Conservation (phyloP, 2,329 filamentous ascomycete species). For the Beauveria asiatica region DNA sequence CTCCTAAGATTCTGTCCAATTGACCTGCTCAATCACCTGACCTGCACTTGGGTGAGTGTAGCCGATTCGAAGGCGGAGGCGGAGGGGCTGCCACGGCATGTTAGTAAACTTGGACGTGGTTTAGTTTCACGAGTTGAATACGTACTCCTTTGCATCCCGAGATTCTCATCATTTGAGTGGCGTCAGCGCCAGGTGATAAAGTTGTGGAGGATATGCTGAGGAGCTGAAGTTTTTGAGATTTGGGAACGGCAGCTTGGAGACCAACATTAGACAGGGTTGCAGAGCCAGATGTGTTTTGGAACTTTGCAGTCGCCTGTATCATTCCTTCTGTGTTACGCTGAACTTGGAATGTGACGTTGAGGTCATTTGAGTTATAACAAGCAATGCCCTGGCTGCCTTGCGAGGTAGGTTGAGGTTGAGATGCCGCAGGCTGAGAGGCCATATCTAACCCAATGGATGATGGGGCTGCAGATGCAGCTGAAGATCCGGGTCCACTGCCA, state of each 20-base stretch:
- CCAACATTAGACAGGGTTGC: conserved; percentile 64
- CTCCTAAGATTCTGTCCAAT: conserved; percentile 77
- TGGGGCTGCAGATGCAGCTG: conserved; percentile 27
- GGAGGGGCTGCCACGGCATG: conserved; percentile 54
- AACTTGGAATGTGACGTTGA: conserved; percentile 72
- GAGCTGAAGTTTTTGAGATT: conserved; percentile 88
- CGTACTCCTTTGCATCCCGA: conserved; percentile 81
- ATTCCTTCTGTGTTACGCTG: conserved; percentile 73
- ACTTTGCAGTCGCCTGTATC: conserved; percentile 75
- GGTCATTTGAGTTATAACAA: conserved; percentile 80
- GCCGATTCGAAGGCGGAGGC: conserved; percentile 76
- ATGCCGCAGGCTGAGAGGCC: conserved; percentile 38
- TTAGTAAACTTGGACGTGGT: conserved; percentile 9
- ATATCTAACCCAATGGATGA: conserved; percentile 37
- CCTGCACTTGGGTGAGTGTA: conserved; percentile 64
- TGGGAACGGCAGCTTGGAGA: conserved; percentile 90
- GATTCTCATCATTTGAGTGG: conserved; percentile 85
- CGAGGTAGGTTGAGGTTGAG: conserved; percentile 36
- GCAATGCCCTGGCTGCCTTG: conserved; percentile 44
- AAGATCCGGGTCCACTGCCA: conserved; percentile 35
- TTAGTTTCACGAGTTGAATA: conserved; percentile 20
- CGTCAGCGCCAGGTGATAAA: conserved; percentile 68
- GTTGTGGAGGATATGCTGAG: conserved; percentile 80
- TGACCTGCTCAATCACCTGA: conserved; percentile 81
- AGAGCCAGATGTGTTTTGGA: conserved; percentile 66